phyloP scores from a whole-genome alignment of 31 red algal genomes.

The Odonthalia washingtoniensis region DNA sequence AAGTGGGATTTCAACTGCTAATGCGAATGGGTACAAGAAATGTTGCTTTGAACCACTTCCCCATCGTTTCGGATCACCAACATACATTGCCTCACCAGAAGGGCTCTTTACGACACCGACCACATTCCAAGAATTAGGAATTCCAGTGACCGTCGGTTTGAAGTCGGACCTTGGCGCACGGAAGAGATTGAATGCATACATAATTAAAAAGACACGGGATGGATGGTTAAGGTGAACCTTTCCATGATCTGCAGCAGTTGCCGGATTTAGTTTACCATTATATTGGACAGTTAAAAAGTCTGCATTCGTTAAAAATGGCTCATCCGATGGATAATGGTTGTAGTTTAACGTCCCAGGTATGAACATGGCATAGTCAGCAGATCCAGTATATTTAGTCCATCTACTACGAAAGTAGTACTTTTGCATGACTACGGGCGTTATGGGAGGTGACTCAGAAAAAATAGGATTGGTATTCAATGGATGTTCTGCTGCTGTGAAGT shows the following conservation, averaged over 20 bases:
- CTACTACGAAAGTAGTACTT: constrained; percentile 5
- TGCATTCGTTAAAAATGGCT: background rate
- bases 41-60: background rate
- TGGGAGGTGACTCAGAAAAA: too few relatives aligned
- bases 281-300: background rate
- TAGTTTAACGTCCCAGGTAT: background rate
- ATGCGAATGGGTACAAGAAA: background rate
- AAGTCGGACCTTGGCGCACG: background rate
- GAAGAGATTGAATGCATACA: background rate
- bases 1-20: background rate
- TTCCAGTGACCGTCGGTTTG: background rate
- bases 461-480: too few relatives aligned
- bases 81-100: background rate
- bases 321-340: background rate
- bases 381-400: background rate
- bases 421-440: background rate
- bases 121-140: background rate
- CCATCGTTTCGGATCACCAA: background rate
- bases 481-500: too few relatives aligned
- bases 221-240: background rate
- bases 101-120: background rate
- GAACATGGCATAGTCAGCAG: background rate
- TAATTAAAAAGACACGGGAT: too few relatives aligned
- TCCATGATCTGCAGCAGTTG: background rate
- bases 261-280: background rate